A percentile compares a stretch with the other conserved stretches of the same genome.
phyloP scores from a whole-genome alignment of 1,284 basidiomycete species.

The Pseudozyma sp. region DNA sequence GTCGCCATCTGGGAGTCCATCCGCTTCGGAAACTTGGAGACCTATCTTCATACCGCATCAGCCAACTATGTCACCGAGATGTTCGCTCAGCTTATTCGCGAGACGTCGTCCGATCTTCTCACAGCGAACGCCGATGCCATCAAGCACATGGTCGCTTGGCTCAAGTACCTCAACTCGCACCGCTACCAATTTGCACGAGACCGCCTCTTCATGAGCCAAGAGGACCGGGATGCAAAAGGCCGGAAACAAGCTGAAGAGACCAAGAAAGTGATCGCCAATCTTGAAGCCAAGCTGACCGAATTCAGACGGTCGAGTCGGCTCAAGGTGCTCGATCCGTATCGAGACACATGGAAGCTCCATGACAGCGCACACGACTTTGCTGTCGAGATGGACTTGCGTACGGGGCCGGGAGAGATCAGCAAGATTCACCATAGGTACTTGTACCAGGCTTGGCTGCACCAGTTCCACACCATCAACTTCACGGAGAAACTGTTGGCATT shows the following conservation, averaged over 20 bases:
- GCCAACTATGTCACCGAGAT: conserved; percentile 50
- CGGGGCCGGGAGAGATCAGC: conserved; percentile 36
- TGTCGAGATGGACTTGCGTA: conserved; percentile 38
- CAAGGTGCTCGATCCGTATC: conserved; percentile 75
- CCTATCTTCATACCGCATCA: conserved; percentile 47
- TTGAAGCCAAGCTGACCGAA: conserved; percentile 71
- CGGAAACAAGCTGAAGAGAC: conserved; percentile 36
- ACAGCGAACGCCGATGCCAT: conserved; percentile 40
- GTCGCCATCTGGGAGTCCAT: conserved; percentile 64
- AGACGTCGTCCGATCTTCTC: conserved; percentile 47
- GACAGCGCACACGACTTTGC: conserved; percentile 10
- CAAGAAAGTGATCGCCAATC: conserved; percentile 68
- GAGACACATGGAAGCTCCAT: conserved; percentile 27
- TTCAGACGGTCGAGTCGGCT: conserved; percentile 75
- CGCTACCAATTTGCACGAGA: conserved; percentile 41
- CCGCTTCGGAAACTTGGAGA: conserved; percentile 56
- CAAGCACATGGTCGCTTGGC: conserved; percentile 42
- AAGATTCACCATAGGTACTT: conserved; percentile 70
- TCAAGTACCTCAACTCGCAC: conserved; percentile 49
- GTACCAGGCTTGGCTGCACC: conserved; percentile 79
- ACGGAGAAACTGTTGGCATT: conserved; percentile 68
- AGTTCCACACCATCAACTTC: conserved; percentile 71
- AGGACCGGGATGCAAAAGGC: conserved; percentile 24
- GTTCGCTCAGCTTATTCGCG: conserved; percentile 48
- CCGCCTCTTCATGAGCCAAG: conserved; percentile 17